phyloP scores from a whole-genome alignment of 2,329 filamentous ascomycete species.

The Sporothrix brasiliensis region DNA sequence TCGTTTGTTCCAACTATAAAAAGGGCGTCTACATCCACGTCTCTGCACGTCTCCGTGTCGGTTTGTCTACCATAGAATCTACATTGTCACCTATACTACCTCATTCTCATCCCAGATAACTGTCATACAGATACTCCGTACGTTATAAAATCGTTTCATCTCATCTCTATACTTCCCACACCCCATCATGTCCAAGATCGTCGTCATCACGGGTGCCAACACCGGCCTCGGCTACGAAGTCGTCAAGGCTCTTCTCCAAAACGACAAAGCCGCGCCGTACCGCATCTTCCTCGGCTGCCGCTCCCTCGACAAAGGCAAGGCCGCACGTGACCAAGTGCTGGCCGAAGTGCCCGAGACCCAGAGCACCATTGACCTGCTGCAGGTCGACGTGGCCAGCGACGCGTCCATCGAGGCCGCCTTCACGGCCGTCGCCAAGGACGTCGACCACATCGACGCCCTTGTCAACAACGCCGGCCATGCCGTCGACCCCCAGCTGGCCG shows the following conservation, averaged over 20 bases:
- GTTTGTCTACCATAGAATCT: too few species aligned
- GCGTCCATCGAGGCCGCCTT: slow-evolving; percentile 42
- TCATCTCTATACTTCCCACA: not conserved
- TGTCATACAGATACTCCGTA: not conserved
- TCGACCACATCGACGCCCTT: slow-evolving; percentile 42
- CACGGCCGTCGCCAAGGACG: slow-evolving; percentile 38
- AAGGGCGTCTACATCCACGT: too few species aligned
- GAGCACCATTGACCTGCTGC: slow-evolving; percentile 35
- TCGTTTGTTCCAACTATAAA: too few species aligned
- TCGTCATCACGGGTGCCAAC: slow-evolving; percentile 36
- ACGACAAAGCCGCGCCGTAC: slow-evolving; percentile 34
- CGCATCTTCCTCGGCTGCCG: slow-evolving; percentile 40
- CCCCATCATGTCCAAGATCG: slow-evolving; percentile 29
- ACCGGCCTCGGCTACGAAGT: slow-evolving; percentile 40
- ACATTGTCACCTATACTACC: too few species aligned
- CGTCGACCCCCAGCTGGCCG: not conserved
- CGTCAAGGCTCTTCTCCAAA: slow-evolving; percentile 37
- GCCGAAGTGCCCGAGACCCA: slow-evolving; percentile 29
- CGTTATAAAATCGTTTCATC: too few species aligned
- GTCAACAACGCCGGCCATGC: slow-evolving; percentile 42
- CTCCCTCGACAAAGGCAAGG: slow-evolving; percentile 37
- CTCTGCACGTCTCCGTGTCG: too few species aligned
- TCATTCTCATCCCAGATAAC: not conserved
- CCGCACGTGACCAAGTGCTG: slow-evolving; percentile 33
- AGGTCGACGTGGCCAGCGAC: slow-evolving; percentile 43